These are phyloP conservation scores for Globisporangium heterothallicum DNA, from an alignment of 352 stramenopile genomes.

Conservation along the genomic window DNA sequence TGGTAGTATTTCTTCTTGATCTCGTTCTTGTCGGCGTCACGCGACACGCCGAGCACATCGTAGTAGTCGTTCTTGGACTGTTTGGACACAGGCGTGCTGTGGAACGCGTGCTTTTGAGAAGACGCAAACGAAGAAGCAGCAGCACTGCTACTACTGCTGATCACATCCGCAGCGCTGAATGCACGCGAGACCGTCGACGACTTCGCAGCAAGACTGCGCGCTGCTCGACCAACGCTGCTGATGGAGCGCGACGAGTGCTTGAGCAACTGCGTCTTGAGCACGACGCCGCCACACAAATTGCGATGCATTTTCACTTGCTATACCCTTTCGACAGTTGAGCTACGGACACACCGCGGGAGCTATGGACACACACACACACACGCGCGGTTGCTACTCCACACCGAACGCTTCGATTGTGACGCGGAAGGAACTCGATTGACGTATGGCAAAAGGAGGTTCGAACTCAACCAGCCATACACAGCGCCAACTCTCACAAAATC, in stretches of 20 bases:
- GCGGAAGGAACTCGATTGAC: background rate
- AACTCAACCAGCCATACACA: constrained; percentile 3
- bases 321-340: too few relatives aligned
- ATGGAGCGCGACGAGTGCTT: constrained; percentile 6
- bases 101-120: constrained; percentile 30
- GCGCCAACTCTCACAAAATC: background rate
- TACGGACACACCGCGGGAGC: too few relatives aligned
- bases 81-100: constrained; percentile 51
- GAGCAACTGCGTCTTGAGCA: constrained; percentile 13
- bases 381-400: background rate
- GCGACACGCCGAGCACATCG: constrained; percentile 90
- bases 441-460: too few relatives aligned
- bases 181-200: constrained; percentile 1
- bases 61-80: constrained; percentile 95
- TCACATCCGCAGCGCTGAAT: background rate
- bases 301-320: constrained; percentile 9
- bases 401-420: background rate
- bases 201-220: constrained; percentile 10
- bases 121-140: constrained; percentile 7
- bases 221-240: constrained; percentile 8
- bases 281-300: constrained; percentile 9
- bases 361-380: too few relatives aligned
- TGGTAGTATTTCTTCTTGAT: constrained; percentile 99
- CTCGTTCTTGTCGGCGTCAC: constrained; percentile 88
- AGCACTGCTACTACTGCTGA: background rate